These are phyloP conservation scores for Porphyrellus sp. DNA, from an alignment of 1,284 basidiomycete genomes.

Conservation along the genomic window DNA sequence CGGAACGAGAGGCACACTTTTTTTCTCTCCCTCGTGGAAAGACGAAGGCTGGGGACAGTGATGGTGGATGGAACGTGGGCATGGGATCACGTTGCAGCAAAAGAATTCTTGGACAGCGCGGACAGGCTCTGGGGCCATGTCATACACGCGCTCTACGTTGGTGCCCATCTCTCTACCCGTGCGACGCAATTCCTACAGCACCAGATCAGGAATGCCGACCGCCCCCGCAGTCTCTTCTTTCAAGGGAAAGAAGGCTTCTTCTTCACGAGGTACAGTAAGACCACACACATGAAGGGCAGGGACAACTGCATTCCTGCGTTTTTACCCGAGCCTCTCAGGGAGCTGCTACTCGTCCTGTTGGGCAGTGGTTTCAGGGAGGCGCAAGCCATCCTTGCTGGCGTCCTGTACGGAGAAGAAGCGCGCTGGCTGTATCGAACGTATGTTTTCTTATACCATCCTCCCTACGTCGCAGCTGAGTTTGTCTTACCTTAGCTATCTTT, in stretches of 20 bases:
- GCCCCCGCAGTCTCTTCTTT: slow-evolving; percentile 1
- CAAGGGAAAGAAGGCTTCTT: slow-evolving; percentile 2
- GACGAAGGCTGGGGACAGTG: not conserved
- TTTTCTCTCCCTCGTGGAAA: not conserved
- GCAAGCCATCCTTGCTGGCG: slow-evolving; percentile 1
- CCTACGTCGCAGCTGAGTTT: not conserved
- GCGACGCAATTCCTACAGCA: slow-evolving; percentile 2
- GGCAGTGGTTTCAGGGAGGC: slow-evolving; percentile 7
- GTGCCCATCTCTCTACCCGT: not conserved
- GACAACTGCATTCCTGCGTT: slow-evolving; percentile 6
- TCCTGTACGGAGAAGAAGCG: not conserved
- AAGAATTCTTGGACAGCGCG: not conserved
- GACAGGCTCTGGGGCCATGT: slow-evolving; percentile 7
- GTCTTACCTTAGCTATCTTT: slow-evolving; percentile 10
- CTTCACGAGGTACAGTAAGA: slow-evolving; percentile 9
- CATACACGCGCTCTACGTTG: slow-evolving; percentile 4
- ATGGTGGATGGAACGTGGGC: not conserved
- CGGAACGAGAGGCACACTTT: not conserved
- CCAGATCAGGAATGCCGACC: slow-evolving; percentile 3
- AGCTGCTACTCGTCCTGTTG: slow-evolving; percentile 5
- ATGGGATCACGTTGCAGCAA: not conserved
- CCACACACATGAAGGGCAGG: slow-evolving; percentile 2
- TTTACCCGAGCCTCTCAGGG: not conserved
- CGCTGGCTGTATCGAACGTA: slow-evolving; percentile 3
- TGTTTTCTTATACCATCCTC: not conserved